Evolutionary conservation across 371 early-diverging fungal species (phyloP).

Genomic region (Sporodiniella umbellata): DNA sequence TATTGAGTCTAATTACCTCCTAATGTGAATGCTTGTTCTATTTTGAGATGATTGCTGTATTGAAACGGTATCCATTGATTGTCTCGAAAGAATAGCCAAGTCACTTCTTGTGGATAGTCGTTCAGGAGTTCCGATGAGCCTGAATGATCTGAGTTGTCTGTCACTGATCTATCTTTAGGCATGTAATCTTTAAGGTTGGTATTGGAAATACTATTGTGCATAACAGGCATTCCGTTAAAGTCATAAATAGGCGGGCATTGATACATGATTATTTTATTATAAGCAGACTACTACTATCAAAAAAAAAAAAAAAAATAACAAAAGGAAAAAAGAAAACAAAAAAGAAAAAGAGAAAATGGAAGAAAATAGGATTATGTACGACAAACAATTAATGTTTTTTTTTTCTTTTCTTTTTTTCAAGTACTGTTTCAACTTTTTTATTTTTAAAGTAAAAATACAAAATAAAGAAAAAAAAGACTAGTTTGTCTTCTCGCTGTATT

Average conservation of each 20-base stretch:
- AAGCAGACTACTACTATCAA: no score
- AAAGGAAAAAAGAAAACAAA: not conserved
- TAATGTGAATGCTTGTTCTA: constrained; percentile 50
- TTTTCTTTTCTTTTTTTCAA: not conserved
- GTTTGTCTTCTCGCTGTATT: no score
- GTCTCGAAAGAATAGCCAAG: constrained; percentile 51
- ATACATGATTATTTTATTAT: not conserved
- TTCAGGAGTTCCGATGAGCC: constrained; percentile 5
- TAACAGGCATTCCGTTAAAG: constrained; percentile 9
- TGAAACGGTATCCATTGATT: constrained; percentile 50
- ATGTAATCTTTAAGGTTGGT: not conserved
- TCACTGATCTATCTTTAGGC: constrained; percentile 4
- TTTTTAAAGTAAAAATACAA: not conserved
- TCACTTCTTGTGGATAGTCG: constrained; percentile 42
- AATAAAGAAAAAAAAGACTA: no score
- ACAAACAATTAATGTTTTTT: not conserved
- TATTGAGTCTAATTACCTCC: constrained; percentile 37
- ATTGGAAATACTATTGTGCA: constrained; percentile 13
- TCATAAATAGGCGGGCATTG: constrained; percentile 6
- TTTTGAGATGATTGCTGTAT: constrained; percentile 42
- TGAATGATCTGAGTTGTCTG: not conserved
- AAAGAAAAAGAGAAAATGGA: not conserved
- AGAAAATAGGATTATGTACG: not conserved
- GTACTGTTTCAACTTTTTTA: not conserved
- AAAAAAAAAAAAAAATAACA: not conserved